Evolutionary conservation across 2,329 filamentous ascomycete genomes (phyloP), one percentile per base, ranked within the genome.

Genomic region (Ophiocordyceps camponoti-leonardi): DNA sequence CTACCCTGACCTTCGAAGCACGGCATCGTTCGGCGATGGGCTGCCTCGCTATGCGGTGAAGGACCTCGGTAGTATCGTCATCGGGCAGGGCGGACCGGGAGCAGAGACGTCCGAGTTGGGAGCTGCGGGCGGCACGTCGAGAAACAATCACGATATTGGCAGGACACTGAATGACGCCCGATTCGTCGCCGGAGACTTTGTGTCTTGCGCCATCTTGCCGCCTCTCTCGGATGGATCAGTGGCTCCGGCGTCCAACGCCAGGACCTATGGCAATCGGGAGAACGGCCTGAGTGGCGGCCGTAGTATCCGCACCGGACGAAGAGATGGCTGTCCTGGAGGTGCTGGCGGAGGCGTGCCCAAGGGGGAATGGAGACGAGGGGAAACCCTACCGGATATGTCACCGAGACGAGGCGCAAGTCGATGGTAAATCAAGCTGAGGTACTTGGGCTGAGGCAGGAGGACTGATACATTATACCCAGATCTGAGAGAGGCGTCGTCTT

Each of bases 111-210:
- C 61, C 4, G 65, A 64, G 45, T 60, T 64, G 16, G 62, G 60
- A 7, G 60, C 62, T 42, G 58, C 55, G 41, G 55, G 52, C 8
- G 49, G 55, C 54, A 48, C 58, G 55, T 49, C 54, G 51, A 51
- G 53, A 54, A 50, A 58, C 58, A 69, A 69, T 31, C 73, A 73
- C 6, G 79, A 85, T 26, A 73, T 77, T 12, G 71, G 79, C 26
- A 90, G 82, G 65, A 88, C 84, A 10, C 64, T 96, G 30, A 71
- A 71, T 35, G 85, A 93, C 45, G 79, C 76, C 31, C 75, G 81
- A 20, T 94, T 94, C 56, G 82, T 94, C 12, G 82, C 92, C 50
- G 90, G 90, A 1, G 90, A 96, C 61, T 94, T 83, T 57, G 72
- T 96, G 39, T 81, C 82, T 47, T 90, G 85, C 59, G 84, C 86